These are phyloP conservation scores for Naganishia albida DNA, from an alignment of 1,284 basidiomycete species.

Conservation along the genomic window DNA sequence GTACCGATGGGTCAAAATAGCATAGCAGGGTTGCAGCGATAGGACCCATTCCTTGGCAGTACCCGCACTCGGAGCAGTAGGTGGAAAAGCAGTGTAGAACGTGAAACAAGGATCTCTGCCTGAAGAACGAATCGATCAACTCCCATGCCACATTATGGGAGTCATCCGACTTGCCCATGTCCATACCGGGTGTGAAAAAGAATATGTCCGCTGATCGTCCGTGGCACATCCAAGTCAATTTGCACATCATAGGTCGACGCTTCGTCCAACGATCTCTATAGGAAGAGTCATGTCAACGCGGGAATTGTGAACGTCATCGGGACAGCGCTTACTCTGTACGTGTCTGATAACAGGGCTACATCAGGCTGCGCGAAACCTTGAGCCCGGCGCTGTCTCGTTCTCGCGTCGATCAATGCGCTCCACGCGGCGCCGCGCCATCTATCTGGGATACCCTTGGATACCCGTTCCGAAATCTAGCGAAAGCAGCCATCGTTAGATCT, in stretches of 20 bases:
- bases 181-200: slow-evolving; percentile 96
- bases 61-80: slow-evolving; percentile 82
- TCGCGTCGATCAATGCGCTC: slow-evolving; percentile 67
- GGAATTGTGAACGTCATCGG: not conserved
- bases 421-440: slow-evolving; percentile 91
- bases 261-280: slow-evolving; percentile 64
- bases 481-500: not conserved
- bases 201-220: slow-evolving; percentile 93
- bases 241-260: slow-evolving; percentile 91
- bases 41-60: slow-evolving; percentile 99
- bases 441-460: slow-evolving; percentile 96
- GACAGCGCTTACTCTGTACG: slow-evolving; percentile 7
- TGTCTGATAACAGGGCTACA: slow-evolving; percentile 44
- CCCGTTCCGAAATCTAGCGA: slow-evolving; percentile 61
- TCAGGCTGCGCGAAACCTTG: slow-evolving; percentile 43
- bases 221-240: slow-evolving; percentile 96
- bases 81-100: slow-evolving; percentile 91
- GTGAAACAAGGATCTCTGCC: slow-evolving; percentile 90
- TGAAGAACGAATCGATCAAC: slow-evolving; percentile 44
- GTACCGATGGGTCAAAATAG: slow-evolving; percentile 80
- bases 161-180: slow-evolving; percentile 66
- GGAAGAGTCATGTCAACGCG: slow-evolving; percentile 31
- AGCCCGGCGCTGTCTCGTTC: slow-evolving; percentile 55
- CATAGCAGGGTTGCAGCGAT: slow-evolving; percentile 92
- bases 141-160: too few species aligned